Percentiles rank a stretch among this genome's conserved stretches.
Conservation (phyloP, 1,139 yeast genomes). For the Taiozyma onychis region DNA sequence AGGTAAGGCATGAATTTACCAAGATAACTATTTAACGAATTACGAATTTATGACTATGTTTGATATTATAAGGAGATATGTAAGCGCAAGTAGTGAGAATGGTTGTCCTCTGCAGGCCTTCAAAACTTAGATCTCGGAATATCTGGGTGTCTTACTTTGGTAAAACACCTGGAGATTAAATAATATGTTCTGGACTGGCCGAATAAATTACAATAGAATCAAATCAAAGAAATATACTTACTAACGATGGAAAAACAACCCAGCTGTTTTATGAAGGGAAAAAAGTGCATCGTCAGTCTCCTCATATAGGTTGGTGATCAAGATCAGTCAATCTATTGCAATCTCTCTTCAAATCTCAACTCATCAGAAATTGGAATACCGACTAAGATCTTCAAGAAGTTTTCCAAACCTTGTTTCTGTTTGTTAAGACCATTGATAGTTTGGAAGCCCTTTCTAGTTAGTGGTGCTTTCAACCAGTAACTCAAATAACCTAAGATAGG, state of each 20-base stretch:
- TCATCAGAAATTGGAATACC: slow-evolving; percentile 91
- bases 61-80: no score
- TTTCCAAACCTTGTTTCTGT: slow-evolving; percentile 90
- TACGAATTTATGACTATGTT: not conserved
- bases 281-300: not conserved
- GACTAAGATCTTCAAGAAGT: slow-evolving; percentile 80
- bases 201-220: no score
- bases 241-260: not conserved
- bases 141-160: no score
- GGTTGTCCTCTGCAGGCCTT: no score
- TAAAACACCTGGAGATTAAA: no score
- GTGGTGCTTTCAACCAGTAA: slow-evolving; percentile 97
- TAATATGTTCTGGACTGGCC: no score
- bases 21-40: not conserved
- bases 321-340: slow-evolving; percentile 22
- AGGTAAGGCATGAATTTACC: slow-evolving; percentile 23
- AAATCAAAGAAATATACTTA: not conserved
- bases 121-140: no score
- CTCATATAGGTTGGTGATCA: not conserved
- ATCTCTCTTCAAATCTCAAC: slow-evolving; percentile 90
- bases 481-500: slow-evolving; percentile 83
- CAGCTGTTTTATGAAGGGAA: not conserved
- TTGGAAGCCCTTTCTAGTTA: slow-evolving; percentile 85
- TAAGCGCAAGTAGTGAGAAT: no score
- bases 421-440: slow-evolving; percentile 92